Base-by-base conservation (phyloP, 305 asterid genomes). In the Solanum aculeatissimum region DNA sequence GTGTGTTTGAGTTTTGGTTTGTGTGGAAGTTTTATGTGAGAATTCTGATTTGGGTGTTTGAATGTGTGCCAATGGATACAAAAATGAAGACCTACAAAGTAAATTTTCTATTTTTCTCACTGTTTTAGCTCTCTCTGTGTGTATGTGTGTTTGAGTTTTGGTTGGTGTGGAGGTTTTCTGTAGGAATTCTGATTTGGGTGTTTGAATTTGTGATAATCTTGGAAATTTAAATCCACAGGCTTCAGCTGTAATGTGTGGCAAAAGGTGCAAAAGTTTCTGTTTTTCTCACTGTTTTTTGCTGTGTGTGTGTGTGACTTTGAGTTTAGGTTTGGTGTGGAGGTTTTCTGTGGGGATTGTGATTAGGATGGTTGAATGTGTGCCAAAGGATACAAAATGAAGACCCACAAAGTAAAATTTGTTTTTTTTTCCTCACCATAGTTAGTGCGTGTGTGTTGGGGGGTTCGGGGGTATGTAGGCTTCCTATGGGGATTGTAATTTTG, bases 51-150 rank as follows among this genome's bases (percentile, higher is more conserved):
- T 47, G 62, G 83, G 88, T 83, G 72, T 65, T 71, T 71, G 35
- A 42, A 70, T 70, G 47, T 70, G 78, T 70, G 78, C 90, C 4
- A 95, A 93, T 87, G 95, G 97, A 85, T 95, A 93, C 87, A 95
- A 90, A 84, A 84, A 93, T 93, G 97, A 94, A 95, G 90, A 94
- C 98, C 85, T 95, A 95, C 92, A 95, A 94, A 95, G 98, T 88
- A 77, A 75, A 45, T 21, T 72, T 72, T 43, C 40, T 29, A 45
- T 45, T 23, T 43, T 43, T 43, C 18, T 72, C 80, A 72, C 80
- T 23, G 16, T 43, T n/a, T 25, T 25, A 10, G 9, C 4, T 12
- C 38, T 12, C 38, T 12, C 7, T 10, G 35, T 42, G 45, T 42
- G 45, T 23, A 3, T 23, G 18, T 23, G 8, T 10, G 3, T 55